Conservation (phyloP, 805 yeast species). For the Teunomyces panamensis region DNA sequence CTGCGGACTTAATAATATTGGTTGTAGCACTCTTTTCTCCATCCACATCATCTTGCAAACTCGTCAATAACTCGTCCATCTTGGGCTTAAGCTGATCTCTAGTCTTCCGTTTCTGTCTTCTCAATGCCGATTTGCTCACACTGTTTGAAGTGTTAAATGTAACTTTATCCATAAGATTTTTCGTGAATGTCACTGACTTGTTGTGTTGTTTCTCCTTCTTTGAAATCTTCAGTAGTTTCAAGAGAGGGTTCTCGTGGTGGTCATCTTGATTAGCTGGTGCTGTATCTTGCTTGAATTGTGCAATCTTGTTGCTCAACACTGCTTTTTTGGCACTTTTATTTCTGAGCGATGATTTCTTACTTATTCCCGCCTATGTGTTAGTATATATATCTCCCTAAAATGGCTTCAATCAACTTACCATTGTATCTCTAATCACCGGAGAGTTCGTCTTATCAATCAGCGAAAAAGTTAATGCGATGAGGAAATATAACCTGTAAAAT, state of each 20-base stretch:
- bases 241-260: slow-evolving; percentile 42
- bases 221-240: slow-evolving; percentile 50
- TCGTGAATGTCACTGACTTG: slow-evolving; percentile 38
- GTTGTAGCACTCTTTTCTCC: slow-evolving; percentile 12
- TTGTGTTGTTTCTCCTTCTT: slow-evolving; percentile 51
- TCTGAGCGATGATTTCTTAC: slow-evolving; percentile 35
- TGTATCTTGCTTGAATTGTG: slow-evolving; percentile 22
- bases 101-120: slow-evolving; percentile 60
- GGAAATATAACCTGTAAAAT: background rate
- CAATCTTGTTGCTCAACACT: slow-evolving; percentile 22
- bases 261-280: slow-evolving; percentile 8
- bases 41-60: slow-evolving; percentile 40
- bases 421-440: background rate
- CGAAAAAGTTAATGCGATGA: slow-evolving; percentile 2
- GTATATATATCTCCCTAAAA: background rate
- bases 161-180: slow-evolving; percentile 22
- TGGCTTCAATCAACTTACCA: slow-evolving; percentile 4
- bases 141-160: slow-evolving; percentile 39
- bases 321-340: slow-evolving; percentile 26
- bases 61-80: slow-evolving; percentile 59
- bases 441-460: background rate
- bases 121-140: slow-evolving; percentile 62
- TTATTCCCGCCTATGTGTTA: slow-evolving; percentile 26
- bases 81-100: slow-evolving; percentile 65
- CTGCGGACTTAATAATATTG: slow-evolving; percentile 8